A percentile compares a stretch with the other conserved stretches of the same genome.
phyloP scores from a whole-genome alignment of 805 yeast species.

The Nakazawaea populi region DNA sequence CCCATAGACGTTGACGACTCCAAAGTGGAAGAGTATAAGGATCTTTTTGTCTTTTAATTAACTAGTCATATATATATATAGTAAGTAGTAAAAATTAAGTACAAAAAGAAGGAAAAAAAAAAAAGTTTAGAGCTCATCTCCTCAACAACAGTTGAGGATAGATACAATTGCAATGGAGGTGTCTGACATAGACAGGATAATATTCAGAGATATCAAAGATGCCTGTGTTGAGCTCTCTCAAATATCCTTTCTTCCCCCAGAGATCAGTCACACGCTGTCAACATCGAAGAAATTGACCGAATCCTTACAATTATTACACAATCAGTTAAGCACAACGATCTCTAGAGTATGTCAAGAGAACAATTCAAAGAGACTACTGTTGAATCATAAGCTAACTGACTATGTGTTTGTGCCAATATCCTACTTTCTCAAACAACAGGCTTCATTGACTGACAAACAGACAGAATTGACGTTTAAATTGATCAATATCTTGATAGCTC shows the following conservation, averaged over 20 bases:
- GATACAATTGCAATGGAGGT: neutral
- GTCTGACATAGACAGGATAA: slow-evolving; percentile 8
- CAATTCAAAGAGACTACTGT: neutral
- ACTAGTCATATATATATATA: too few species aligned
- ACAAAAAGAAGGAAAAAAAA: neutral
- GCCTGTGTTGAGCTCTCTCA: slow-evolving; percentile 39
- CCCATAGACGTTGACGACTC: neutral
- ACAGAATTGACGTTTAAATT: slow-evolving; percentile 40
- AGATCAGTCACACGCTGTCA: slow-evolving; percentile 21
- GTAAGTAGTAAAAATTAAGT: neutral
- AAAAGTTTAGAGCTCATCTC: neutral
- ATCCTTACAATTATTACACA: slow-evolving; percentile 28
- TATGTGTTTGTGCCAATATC: slow-evolving; percentile 59
- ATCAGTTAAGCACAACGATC: slow-evolving; percentile 14
- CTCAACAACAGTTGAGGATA: neutral
- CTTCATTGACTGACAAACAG: slow-evolving; percentile 36
- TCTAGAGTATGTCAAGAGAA: neutral
- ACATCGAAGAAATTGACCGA: slow-evolving; percentile 23
- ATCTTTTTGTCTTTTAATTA: neutral
- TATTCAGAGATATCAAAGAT: slow-evolving; percentile 30
- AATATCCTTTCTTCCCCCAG: slow-evolving; percentile 34
- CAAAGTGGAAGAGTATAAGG: slow-evolving; percentile 3
- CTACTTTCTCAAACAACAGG: slow-evolving; percentile 41
- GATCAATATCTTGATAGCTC: slow-evolving; percentile 33
- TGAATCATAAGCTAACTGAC: slow-evolving; percentile 45